phyloP scores from a whole-genome alignment of 495 filamentous ascomycete species.

The Hyaloscypha variabilis region DNA sequence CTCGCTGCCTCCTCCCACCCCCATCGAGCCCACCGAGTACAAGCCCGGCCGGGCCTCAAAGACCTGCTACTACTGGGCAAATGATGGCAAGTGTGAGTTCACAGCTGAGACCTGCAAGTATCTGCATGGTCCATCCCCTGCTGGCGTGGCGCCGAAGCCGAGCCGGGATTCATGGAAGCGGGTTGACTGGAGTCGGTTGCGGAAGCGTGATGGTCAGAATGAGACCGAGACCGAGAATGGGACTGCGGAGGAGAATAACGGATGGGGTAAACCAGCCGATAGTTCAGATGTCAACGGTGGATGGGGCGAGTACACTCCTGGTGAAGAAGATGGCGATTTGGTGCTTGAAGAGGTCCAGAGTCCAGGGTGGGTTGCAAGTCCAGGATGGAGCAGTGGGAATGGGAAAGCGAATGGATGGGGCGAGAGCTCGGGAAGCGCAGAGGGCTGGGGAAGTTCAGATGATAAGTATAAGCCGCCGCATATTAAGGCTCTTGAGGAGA shows the following conservation, averaged over 20 bases:
- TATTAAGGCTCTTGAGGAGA: constrained; percentile 2
- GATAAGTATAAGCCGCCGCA: not conserved
- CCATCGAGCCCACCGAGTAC: not conserved
- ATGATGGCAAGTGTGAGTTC: constrained; percentile 14
- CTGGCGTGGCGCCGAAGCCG: constrained; percentile 15
- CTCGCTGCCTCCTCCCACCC: not conserved
- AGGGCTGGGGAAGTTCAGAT: not conserved
- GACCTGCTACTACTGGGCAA: constrained; percentile 25
- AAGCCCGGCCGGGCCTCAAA: not conserved
- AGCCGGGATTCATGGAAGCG: not conserved
- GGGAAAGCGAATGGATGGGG: not conserved
- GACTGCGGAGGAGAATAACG: not conserved
- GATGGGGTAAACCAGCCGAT: not conserved
- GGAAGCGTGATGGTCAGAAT: not conserved
- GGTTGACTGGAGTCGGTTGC: not conserved
- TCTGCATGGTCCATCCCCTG: constrained; percentile 11
- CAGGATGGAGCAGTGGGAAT: not conserved
- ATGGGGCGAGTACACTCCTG: not conserved
- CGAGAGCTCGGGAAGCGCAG: not conserved
- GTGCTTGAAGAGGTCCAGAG: constrained; percentile 5
- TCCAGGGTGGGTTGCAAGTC: not conserved
- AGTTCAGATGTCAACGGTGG: not conserved
- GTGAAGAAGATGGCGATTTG: not conserved
- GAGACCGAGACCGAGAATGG: not conserved
- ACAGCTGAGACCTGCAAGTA: constrained; percentile 22